Evolutionary conservation across 768 basidiomycete genomes (phyloP).

Genomic region (Mycena leptocephala): DNA sequence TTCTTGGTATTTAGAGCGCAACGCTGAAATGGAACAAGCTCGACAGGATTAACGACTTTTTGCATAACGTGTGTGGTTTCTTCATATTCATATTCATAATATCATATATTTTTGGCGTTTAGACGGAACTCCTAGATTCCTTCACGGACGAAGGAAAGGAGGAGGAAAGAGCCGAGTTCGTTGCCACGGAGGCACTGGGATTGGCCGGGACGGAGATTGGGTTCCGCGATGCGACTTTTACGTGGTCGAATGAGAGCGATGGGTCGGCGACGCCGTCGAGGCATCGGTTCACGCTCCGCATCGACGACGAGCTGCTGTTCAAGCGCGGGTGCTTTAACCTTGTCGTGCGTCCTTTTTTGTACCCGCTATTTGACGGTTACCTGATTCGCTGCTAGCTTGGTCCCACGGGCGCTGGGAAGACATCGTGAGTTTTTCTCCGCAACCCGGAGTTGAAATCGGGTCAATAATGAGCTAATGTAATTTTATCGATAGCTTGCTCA

Average conservation of each 20-base stretch:
- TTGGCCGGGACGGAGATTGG: slow-evolving; percentile 54
- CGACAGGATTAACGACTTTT: slow-evolving; percentile 65
- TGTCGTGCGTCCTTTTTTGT: slow-evolving; percentile 64
- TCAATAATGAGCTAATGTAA: neutral
- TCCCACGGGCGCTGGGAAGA: slow-evolving; percentile 64
- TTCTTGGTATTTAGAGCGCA: too few relatives aligned
- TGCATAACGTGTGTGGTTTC: slow-evolving; percentile 52
- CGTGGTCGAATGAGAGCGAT: slow-evolving; percentile 63
- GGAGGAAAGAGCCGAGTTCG: slow-evolving; percentile 63
- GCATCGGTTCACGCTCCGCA: slow-evolving; percentile 65
- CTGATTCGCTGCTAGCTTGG: slow-evolving; percentile 32
- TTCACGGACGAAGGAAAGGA: slow-evolving; percentile 20
- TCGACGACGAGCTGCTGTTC: slow-evolving; percentile 71
- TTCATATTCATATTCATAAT: neutral
- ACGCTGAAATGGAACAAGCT: slow-evolving; percentile 50
- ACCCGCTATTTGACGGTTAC: slow-evolving; percentile 27
- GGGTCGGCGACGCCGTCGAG: slow-evolving; percentile 54
- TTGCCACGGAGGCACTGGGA: too few relatives aligned
- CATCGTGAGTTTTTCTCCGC: slow-evolving; percentile 59
- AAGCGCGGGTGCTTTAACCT: slow-evolving; percentile 69
- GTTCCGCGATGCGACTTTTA: slow-evolving; percentile 69
- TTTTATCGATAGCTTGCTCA: slow-evolving; percentile 53
- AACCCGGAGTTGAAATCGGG: too few relatives aligned
- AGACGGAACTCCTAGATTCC: slow-evolving; percentile 38
- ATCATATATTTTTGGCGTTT: neutral